A percentile compares a stretch with the other conserved stretches of the same genome.
Evolutionary conservation across 2,329 filamentous ascomycete species (phyloP).

Genomic region (Trichoderma harzianum): DNA sequence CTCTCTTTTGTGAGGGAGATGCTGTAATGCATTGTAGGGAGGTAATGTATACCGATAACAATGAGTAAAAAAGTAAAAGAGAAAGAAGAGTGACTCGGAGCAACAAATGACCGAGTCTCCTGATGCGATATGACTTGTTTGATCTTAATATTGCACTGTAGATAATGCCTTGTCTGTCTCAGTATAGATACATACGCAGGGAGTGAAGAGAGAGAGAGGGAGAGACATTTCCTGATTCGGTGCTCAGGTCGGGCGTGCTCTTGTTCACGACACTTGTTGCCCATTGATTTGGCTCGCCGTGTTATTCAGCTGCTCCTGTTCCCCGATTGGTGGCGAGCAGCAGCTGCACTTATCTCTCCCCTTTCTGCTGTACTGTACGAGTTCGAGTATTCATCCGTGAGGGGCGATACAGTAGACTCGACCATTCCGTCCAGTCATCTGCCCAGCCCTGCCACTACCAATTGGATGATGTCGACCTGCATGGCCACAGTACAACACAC

Average conservation of each 20-base stretch:
- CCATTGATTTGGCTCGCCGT: conserved; percentile 7
- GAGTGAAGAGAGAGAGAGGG: neutral
- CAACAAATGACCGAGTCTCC: neutral
- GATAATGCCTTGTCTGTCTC: neutral
- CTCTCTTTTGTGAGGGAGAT: neutral
- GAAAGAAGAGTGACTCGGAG: neutral
- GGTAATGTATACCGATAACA: neutral
- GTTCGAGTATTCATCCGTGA: neutral
- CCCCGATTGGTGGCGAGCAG: neutral
- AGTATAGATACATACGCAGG: neutral
- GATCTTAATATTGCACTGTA: neutral
- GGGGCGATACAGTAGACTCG: neutral
- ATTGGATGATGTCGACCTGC: conserved; percentile 13
- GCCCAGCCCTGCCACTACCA: neutral
- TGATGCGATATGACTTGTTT: neutral
- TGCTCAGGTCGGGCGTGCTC: neutral
- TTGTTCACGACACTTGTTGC: conserved; percentile 1
- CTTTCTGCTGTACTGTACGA: neutral
- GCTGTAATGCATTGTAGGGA: neutral
- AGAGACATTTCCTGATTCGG: neutral
- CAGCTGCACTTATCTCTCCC: neutral
- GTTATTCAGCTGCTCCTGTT: neutral
- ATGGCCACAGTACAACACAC: neutral
- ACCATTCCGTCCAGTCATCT: neutral
- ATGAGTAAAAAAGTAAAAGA: neutral